These are phyloP conservation scores for Linum tenue DNA, from an alignment of 345 rosid genomes.

Conservation along the genomic window DNA sequence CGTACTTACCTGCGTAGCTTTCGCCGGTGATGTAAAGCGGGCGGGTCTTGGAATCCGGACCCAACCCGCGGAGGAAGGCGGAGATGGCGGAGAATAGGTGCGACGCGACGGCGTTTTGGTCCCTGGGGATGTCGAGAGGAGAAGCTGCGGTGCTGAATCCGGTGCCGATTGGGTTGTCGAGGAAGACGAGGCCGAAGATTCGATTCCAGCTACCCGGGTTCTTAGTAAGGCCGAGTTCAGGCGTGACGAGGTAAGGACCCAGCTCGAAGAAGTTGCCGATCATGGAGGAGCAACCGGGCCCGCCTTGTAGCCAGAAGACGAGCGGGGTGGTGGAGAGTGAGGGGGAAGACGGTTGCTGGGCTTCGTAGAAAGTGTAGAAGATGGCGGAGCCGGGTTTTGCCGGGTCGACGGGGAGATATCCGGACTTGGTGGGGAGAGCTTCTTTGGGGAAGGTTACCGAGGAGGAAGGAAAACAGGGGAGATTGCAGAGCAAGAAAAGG, in stretches of 20 bases:
- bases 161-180: conserved; percentile 1
- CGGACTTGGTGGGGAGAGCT: conserved; percentile 1
- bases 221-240: not conserved
- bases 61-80: not conserved
- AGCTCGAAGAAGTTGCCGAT: conserved; percentile 5
- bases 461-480: conserved; percentile 15
- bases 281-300: conserved; percentile 6
- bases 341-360: not conserved
- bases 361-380: conserved; percentile 6
- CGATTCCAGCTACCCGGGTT: not conserved
- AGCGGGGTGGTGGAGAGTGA: not conserved
- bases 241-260: conserved; percentile 1
- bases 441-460: not conserved
- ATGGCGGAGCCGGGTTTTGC: not conserved
- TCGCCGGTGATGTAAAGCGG: conserved; percentile 5
- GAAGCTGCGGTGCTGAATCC: not conserved
- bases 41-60: not conserved
- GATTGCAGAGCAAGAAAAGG: not conserved
- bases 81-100: conserved; percentile 5
- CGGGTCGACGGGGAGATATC: too few species aligned
- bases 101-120: not conserved
- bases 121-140: not conserved
- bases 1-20: conserved; percentile 2
- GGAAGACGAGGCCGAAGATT: not conserved
- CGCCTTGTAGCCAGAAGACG: conserved; percentile 2